Evolutionary conservation across 495 filamentous ascomycete species (phyloP).

Genomic region (Aspergillus kassunensis): DNA sequence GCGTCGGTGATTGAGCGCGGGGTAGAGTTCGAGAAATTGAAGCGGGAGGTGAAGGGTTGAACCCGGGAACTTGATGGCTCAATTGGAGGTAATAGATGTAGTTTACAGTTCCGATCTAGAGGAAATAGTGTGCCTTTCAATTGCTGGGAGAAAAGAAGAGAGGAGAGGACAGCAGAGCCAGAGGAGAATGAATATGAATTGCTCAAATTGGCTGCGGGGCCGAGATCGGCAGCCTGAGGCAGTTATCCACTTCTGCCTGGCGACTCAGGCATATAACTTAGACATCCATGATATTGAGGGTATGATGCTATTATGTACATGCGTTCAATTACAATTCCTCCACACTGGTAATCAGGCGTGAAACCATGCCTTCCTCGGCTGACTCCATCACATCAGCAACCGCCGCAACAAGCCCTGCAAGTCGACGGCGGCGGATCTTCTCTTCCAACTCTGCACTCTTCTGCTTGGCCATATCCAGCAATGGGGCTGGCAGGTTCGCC

Average conservation of each 20-base stretch:
- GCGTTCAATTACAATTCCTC: constrained; percentile 33
- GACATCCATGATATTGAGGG: background rate
- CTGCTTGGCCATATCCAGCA: constrained; percentile 70
- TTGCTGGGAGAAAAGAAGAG: background rate
- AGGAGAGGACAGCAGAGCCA: background rate
- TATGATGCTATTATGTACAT: background rate
- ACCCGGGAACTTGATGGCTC: background rate
- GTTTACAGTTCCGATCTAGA: background rate
- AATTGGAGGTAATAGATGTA: background rate
- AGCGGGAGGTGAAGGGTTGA: background rate
- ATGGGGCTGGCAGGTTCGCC: constrained; percentile 70
- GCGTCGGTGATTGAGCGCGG: constrained; percentile 27
- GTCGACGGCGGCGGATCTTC: constrained; percentile 56
- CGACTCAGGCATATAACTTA: background rate
- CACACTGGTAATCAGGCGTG: constrained; percentile 32
- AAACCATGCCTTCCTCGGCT: constrained; percentile 25
- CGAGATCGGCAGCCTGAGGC: background rate
- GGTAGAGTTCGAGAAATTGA: constrained; percentile 13
- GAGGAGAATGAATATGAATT: constrained; percentile 5
- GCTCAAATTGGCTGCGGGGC: background rate
- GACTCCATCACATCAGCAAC: constrained; percentile 38
- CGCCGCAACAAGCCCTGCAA: constrained; percentile 42
- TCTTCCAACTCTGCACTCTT: constrained; percentile 82
- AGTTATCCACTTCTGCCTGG: background rate
- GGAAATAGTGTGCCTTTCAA: background rate